Evolutionary conservation across 495 filamentous ascomycete species (phyloP).

Genomic region (Penicillium parvum): DNA sequence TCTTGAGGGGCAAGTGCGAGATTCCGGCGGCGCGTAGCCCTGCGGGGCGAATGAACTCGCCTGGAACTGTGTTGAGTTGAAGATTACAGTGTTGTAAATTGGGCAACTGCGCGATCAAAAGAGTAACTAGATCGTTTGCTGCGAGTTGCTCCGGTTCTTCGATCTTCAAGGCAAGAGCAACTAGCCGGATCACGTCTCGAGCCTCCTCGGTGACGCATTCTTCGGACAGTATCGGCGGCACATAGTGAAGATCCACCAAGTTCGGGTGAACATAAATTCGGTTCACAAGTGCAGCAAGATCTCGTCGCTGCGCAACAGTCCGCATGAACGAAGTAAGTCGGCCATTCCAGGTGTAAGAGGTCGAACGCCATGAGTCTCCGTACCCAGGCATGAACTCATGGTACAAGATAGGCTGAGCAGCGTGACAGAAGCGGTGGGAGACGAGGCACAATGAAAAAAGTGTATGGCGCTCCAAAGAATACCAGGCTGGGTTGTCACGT

Average conservation of each 20-base stretch:
- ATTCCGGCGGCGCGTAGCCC: background rate
- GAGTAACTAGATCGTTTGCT: background rate
- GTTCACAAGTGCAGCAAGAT: background rate
- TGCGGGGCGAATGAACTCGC: background rate
- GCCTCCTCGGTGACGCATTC: no score
- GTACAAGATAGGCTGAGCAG: background rate
- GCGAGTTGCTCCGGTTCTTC: background rate
- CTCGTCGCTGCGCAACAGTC: background rate
- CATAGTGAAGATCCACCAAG: background rate
- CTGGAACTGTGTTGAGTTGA: background rate
- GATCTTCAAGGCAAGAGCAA: background rate
- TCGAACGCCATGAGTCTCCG: background rate
- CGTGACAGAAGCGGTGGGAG: background rate
- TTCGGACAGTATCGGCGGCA: no score
- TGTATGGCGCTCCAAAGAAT: background rate
- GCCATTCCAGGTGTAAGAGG: background rate
- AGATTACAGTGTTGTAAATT: background rate
- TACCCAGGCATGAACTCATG: background rate
- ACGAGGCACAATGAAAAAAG: background rate
- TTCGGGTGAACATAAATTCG: background rate
- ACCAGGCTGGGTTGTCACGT: constrained; percentile 4
- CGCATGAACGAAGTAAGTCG: background rate
- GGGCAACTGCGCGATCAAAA: background rate
- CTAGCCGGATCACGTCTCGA: background rate
- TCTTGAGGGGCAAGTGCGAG: background rate